A percentile compares a stretch with the other conserved stretches of the same genome.
These are phyloP conservation scores for Fusarium chuoi DNA, from an alignment of 2,329 filamentous ascomycete genomes.

Conservation along the genomic window DNA sequence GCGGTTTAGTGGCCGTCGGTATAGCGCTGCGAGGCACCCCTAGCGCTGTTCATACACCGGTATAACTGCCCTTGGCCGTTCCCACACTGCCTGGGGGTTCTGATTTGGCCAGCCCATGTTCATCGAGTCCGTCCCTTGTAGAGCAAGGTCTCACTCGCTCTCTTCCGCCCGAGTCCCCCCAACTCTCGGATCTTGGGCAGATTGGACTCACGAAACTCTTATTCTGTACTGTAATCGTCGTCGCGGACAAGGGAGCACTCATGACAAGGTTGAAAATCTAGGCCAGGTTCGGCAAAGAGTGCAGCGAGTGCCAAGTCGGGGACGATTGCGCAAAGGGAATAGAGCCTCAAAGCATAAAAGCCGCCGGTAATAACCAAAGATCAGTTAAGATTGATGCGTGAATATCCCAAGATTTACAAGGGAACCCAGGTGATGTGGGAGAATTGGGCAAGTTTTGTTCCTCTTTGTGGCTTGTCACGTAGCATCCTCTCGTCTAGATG, in stretches of 20 bases:
- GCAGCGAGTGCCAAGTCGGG: slow-evolving; percentile 37
- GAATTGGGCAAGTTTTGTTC: slow-evolving; percentile 29
- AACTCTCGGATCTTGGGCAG: slow-evolving; percentile 17
- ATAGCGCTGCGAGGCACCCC: slow-evolving; percentile 29
- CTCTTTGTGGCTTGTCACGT: slow-evolving; percentile 6
- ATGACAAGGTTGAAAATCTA: slow-evolving; percentile 34
- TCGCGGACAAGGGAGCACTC: slow-evolving; percentile 3
- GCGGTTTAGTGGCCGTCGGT: slow-evolving; percentile 35
- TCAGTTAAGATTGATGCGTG: slow-evolving; percentile 32
- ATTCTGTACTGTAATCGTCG: slow-evolving; percentile 10
- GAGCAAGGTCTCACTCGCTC: slow-evolving; percentile 22
- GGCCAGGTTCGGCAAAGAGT: slow-evolving; percentile 26
- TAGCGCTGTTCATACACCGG: slow-evolving; percentile 26
- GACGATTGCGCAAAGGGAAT: slow-evolving; percentile 37
- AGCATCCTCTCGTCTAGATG: slow-evolving; percentile 2
- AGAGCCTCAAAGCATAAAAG: slow-evolving; percentile 28
- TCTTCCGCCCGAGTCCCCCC: slow-evolving; percentile 19
- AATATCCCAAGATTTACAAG: slow-evolving; percentile 28
- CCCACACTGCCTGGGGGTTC: slow-evolving; percentile 22
- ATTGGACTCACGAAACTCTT: slow-evolving; percentile 7
- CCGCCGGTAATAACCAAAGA: slow-evolving; percentile 24
- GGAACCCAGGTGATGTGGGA: background rate
- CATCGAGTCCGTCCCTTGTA: slow-evolving; percentile 9
- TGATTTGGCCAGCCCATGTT: slow-evolving; percentile 28
- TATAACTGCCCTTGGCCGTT: slow-evolving; percentile 33